phyloP scores from a whole-genome alignment of 768 basidiomycete genomes.

The Mycena vitilis region DNA sequence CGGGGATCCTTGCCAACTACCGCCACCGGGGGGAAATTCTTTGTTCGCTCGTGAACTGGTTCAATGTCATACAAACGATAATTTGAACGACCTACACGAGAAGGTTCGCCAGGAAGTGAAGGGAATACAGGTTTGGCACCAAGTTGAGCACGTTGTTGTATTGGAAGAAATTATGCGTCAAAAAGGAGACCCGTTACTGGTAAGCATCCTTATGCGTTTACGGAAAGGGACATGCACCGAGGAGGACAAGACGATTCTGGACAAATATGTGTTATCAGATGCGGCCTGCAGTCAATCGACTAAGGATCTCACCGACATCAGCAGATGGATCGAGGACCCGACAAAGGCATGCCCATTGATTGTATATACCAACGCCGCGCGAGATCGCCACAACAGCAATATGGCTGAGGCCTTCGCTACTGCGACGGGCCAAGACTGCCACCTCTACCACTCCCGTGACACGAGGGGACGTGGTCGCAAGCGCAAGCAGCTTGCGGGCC shows the following conservation, averaged over 20 bases:
- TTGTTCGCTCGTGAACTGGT: constrained; percentile 8
- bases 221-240: background rate
- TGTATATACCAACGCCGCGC: constrained; percentile 10
- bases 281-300: constrained; percentile 8
- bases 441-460: no score
- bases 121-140: constrained; percentile 18
- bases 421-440: no score
- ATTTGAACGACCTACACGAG: constrained; percentile 19
- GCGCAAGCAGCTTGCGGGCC: no score
- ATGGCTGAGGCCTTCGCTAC: no score
- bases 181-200: constrained; percentile 26
- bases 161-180: constrained; percentile 37
- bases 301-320: constrained; percentile 8
- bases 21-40: constrained; percentile 11
- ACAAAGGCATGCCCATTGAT: constrained; percentile 10
- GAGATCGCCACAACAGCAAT: constrained; percentile 9
- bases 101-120: constrained; percentile 1
- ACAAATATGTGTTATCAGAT: constrained; percentile 18
- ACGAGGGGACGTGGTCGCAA: no score
- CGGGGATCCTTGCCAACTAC: constrained; percentile 15
- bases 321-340: constrained; percentile 15
- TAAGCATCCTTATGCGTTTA: background rate
- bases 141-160: constrained; percentile 21
- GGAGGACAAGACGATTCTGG: constrained; percentile 14
- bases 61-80: constrained; percentile 3